Evolutionary conservation across 352 stramenopile genomes (phyloP), one percentile per base, ranked within the genome.

Genomic region (Pythium utonaiense): DNA sequence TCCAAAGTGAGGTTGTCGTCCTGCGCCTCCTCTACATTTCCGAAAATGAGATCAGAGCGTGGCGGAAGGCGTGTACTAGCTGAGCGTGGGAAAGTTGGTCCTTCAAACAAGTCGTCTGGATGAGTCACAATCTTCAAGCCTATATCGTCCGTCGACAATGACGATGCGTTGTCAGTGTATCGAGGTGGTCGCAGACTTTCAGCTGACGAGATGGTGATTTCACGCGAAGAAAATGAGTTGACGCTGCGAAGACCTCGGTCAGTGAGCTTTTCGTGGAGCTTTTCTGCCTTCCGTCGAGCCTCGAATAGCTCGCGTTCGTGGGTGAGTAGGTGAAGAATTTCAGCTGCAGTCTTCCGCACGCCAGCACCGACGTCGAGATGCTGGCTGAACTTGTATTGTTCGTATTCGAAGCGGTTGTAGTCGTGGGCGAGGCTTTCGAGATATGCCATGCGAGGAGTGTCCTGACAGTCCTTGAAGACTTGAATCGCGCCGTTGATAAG

Each of bases 391-490:
- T 80, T 61, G 66, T 91, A 88, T 61, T 89, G 74, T 45, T 91
- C 76, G 47, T 76, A 88, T 64, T 93, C 79, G 58, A 72, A 70
- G 22, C 81, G 83, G 55, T 91, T 91, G 64, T 93, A 93, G 48
- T 86, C 71, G 1, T 68, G 49, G 2, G 69, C 66, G 9, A 90
- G 49, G 21, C 77, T 73, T 1, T 60, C 45, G 21, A 92, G 59
- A 53, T 89, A 88, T 5, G 70, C 72, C 10, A 69, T 65, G 6
- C 71, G 74, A 44, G 70, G 51, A n/a, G 60, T 50, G 12, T 83
- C 70, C 31, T 78, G 74, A 22, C 74, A 86, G 53, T 88, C 70
- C 45, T 78, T 81, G 24, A 89, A 55, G 40, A 89, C 79, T 70
- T 88, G 74, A 45, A 79, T 80, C 3, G 75, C 76, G 8, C 81